Conservation (phyloP, 495 filamentous ascomycete genomes). For the Jackrogersella minutella region DNA sequence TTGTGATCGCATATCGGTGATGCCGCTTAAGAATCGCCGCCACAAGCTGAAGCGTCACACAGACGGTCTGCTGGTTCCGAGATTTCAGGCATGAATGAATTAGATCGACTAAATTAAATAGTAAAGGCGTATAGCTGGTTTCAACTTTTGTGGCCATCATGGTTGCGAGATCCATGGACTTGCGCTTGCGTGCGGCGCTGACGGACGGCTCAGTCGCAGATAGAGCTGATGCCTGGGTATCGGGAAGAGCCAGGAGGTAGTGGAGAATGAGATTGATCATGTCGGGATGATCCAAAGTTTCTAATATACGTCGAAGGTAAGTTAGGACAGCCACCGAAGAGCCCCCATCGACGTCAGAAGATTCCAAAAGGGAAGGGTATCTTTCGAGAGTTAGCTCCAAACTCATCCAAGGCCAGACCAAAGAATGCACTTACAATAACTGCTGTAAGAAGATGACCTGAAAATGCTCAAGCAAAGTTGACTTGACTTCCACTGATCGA, state of each 20-base stretch:
- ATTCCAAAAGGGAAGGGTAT: slow-evolving; percentile 94
- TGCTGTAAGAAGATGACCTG: slow-evolving; percentile 96
- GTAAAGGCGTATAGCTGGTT: slow-evolving; percentile 76
- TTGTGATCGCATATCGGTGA: slow-evolving; percentile 81
- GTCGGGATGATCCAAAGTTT: slow-evolving; percentile 88
- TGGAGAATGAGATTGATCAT: slow-evolving; percentile 92
- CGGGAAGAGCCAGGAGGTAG: slow-evolving; percentile 84
- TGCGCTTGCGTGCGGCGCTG: slow-evolving; percentile 77
- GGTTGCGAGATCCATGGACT: slow-evolving; percentile 86
- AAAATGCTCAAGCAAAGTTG: slow-evolving; percentile 94
- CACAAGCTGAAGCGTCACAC: slow-evolving; percentile 84
- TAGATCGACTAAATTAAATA: slow-evolving; percentile 95
- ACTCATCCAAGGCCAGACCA: not conserved
- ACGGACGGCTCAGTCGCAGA: slow-evolving; percentile 45
- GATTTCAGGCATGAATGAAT: slow-evolving; percentile 85
- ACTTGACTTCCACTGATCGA: slow-evolving; percentile 86
- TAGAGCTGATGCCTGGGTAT: slow-evolving; percentile 38
- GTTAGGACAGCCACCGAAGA: slow-evolving; percentile 96
- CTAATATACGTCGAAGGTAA: slow-evolving; percentile 88
- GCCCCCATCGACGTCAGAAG: slow-evolving; percentile 94
- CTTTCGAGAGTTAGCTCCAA: slow-evolving; percentile 53
- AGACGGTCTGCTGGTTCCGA: slow-evolving; percentile 83
- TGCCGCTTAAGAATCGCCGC: slow-evolving; percentile 86
- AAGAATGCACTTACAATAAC: slow-evolving; percentile 79
- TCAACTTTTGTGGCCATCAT: slow-evolving; percentile 74